Evolutionary conservation across 768 basidiomycete genomes (phyloP), one percentile per base, ranked within the genome.

Genomic region (Serendipita sp.): DNA sequence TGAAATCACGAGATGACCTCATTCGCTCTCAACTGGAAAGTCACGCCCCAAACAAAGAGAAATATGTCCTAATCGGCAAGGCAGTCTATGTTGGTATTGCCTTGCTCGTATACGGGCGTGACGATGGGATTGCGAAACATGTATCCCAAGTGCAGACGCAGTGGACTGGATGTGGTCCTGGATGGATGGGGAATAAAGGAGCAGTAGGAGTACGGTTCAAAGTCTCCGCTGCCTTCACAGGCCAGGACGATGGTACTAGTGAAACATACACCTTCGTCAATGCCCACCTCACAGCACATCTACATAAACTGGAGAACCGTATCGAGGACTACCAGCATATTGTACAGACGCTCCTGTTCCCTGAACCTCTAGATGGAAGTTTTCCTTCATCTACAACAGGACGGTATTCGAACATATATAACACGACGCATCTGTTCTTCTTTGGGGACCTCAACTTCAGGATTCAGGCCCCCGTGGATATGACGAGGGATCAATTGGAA

Each of bases 381-480:
- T 41, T 13, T 41, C 38, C 38, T 7, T 41, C 38, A 41, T 7
- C 18, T 10, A 7, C 48, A 5, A 60, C 56, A 4, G 16, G 24
- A 10, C 24, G 1, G 56, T n/a, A 16, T 37, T 24, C 56, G 24
- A 86, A 84, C 10, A 81, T 97, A 53, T 92, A 89, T 76, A 78
- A 84, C 48, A 88, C 92, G 0, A 90, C 91, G 11, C 91, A 97
- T 73, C 79, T 96, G 0, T 96, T 97, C 79, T 80, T 96, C 72
- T 80, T 96, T 38, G 95, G 95, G 3, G 94, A 97, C 74, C 81
- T 96, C 67, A 97, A 97, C 74, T 96, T 93, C 74, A 84, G 93
- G 15, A 73, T 98, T 15, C 77, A 80, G n/a, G 69, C 86, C 15
- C 85, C 89, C 0, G 1, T 46, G 64, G 4, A 62, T 66, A 47